Conservation (phyloP, 164 flowering plant species). For the Dillenia turbinata region DNA sequence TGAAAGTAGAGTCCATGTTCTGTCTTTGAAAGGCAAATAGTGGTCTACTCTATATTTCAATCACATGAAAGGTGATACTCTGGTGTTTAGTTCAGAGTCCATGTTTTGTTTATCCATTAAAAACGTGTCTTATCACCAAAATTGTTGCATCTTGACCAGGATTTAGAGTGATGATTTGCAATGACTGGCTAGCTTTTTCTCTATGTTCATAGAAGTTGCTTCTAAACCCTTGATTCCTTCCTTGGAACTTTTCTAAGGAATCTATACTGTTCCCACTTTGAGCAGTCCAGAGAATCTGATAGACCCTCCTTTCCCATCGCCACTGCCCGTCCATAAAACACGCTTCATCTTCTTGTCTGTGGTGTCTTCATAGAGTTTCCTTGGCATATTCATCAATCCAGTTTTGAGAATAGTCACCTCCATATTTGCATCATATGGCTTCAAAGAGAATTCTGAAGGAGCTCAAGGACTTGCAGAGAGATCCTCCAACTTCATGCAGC, state of each 20-base stretch:
- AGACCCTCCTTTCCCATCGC: slow-evolving; percentile 14
- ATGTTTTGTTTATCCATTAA: no score
- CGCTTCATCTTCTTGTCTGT: slow-evolving; percentile 1
- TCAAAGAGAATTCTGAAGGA: slow-evolving; percentile 65
- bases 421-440: slow-evolving; percentile 34
- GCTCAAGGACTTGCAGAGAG: slow-evolving; percentile 67
- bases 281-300: slow-evolving; percentile 9
- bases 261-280: slow-evolving; percentile 33
- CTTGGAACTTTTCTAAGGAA: slow-evolving; percentile 23
- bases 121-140: no score
- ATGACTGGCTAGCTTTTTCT: no score
- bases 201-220: no score
- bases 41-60: no score
- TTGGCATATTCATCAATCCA: background rate
- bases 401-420: background rate
- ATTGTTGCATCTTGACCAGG: no score
- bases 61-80: no score
- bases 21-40: no score
- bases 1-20: background rate
- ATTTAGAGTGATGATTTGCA: no score
- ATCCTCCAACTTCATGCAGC: slow-evolving; percentile 78
- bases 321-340: slow-evolving; percentile 15
- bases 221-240: slow-evolving; percentile 6
- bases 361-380: background rate
- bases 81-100: no score